Evolutionary conservation across 2,329 filamentous ascomycete species (phyloP), one percentile per base, ranked within the genome.

Genomic region (Pseudocercospora macadamiae): DNA sequence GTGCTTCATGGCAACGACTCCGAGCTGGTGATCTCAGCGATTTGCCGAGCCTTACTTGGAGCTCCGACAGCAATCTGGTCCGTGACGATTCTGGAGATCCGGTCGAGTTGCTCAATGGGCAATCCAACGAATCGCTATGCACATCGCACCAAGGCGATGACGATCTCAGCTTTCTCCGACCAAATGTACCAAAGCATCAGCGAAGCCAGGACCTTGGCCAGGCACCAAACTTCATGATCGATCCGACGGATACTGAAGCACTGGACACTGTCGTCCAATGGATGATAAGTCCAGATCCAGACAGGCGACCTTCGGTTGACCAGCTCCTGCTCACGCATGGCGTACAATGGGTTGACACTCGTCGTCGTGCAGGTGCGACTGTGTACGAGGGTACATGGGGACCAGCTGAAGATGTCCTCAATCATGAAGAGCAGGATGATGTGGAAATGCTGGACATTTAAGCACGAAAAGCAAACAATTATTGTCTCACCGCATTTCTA

Each of bases 361-460:
- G 92, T 62, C 87, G 92, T 55, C 87, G 89, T 55, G 90, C 92
- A 9, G 90, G 92, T 44, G 95, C 95, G n/a, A 97, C 92, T 0
- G 87, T 99, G 54, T 99, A 90, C 68, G 95, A 99, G 77, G 95
- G 95, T 63, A 95, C 91, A 73, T 99, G 93, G 89, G 95, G 95
- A 3, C 93, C 93, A 28, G 83, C 83, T 21, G 87, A 87, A 64
- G 83, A 87, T 62, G 79, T 86, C 18, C 77, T 86, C 55, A 77
- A 77, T 21, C 79, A 81, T 66, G 80, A 83, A 6, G 55, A 59
- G 30, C 59, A 61, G 26, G 68, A 75, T 42, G 74, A 76, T 71
- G 80, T 83, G 45, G 85, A 88, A 72, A 87, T 87, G 83, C 83
- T 86, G 74, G 86, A 88, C 63, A 71, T 74, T 54, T 74, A 63